Conservation (phyloP, 345 rosid genomes). For the Moricandia moricandioides region DNA sequence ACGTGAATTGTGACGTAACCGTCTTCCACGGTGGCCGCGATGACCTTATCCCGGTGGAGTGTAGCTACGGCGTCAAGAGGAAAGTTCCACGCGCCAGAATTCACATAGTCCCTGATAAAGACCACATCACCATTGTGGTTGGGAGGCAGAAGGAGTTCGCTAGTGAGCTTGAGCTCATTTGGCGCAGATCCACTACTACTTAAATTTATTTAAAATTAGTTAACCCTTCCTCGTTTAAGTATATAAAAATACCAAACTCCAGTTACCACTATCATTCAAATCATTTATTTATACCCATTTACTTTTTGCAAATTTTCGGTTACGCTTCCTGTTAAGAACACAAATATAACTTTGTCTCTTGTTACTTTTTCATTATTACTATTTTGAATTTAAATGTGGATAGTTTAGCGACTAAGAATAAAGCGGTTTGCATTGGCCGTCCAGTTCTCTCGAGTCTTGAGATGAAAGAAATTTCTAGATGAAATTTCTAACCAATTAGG, state of each 20-base stretch:
- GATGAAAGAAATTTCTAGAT: not conserved
- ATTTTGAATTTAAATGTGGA: not conserved
- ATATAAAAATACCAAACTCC: conserved; percentile 21
- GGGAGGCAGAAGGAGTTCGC: conserved; percentile 87
- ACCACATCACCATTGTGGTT: conserved; percentile 90
- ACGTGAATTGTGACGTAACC: conserved; percentile 62
- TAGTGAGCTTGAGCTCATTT: conserved; percentile 75
- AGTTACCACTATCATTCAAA: conserved; percentile 19
- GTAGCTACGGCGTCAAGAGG: conserved; percentile 65
- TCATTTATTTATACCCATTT: conserved; percentile 20
- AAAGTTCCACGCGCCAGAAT: conserved; percentile 71
- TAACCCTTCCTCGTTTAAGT: conserved; percentile 16
- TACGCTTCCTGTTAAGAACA: not conserved
- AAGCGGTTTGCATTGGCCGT: not conserved
- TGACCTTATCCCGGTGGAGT: conserved; percentile 81
- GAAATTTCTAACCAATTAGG: not conserved
- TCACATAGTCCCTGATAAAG: conserved; percentile 67
- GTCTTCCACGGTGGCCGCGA: conserved; percentile 81
- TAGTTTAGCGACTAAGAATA: not conserved
- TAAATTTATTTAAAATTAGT: conserved; percentile 14
- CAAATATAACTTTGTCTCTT: not conserved
- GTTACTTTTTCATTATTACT: not conserved
- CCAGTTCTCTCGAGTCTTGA: not conserved
- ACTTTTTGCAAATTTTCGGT: not conserved
- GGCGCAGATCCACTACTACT: conserved; percentile 44